A percentile compares a stretch with the other conserved stretches of the same genome.
Evolutionary conservation across 768 basidiomycete species (phyloP).

Genomic region (Rhodotorula sphaerocarpa): DNA sequence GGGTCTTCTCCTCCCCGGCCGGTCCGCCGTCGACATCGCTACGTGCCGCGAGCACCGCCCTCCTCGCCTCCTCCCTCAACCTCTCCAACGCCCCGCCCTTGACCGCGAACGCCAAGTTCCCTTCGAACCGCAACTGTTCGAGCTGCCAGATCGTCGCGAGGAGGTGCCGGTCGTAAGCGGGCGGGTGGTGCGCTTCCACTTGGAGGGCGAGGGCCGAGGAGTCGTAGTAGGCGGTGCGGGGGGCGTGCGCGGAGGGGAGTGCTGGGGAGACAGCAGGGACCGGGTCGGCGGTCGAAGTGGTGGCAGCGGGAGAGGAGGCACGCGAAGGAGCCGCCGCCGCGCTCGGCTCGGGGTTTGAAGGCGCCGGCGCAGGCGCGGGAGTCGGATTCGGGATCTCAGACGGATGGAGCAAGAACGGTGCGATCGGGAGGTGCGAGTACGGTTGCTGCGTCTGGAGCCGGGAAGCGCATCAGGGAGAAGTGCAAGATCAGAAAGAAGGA

Average conservation of each 20-base stretch:
- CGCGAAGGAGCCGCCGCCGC: not conserved
- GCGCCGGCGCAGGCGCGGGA: too few relatives aligned
- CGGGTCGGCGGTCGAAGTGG: not conserved
- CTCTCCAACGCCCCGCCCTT: not conserved
- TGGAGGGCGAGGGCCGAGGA: not conserved
- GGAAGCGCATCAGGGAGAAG: too few relatives aligned
- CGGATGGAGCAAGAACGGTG: slow-evolving; percentile 12
- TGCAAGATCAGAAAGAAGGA: not conserved
- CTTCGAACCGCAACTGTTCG: not conserved
- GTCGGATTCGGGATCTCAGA: not conserved
- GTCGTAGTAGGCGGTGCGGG: not conserved
- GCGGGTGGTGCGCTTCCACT: not conserved
- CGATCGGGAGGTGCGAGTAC: slow-evolving; percentile 17
- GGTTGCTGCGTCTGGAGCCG: slow-evolving; percentile 20
- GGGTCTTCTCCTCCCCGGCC: not conserved
- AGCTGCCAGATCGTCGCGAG: slow-evolving; percentile 9
- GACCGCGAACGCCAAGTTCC: slow-evolving; percentile 8
- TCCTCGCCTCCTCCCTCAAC: not conserved
- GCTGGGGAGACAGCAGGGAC: not conserved
- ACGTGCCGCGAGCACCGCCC: not conserved
- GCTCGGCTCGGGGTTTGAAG: not conserved
- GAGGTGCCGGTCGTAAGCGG: not conserved
- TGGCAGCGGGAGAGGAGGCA: not conserved
- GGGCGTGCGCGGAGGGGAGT: not conserved
- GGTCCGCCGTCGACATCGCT: too few relatives aligned